Conservation (phyloP, 352 stramenopile species). For the Phytophthora pinifolia region DNA sequence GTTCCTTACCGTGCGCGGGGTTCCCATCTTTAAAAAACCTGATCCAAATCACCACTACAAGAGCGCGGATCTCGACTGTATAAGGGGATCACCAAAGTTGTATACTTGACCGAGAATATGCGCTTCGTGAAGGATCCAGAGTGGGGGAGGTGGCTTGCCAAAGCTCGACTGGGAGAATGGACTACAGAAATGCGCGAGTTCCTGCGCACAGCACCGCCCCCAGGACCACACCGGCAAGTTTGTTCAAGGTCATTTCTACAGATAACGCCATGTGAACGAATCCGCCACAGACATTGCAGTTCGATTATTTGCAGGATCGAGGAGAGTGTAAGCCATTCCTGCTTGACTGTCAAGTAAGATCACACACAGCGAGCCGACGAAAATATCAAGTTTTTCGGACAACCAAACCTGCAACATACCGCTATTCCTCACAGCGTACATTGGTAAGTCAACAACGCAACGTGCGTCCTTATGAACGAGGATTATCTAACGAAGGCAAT, state of each 20-base stretch:
- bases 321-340: too few relatives aligned
- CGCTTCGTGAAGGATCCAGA: constrained; percentile 20
- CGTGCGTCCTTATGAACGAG: too few relatives aligned
- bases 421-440: too few relatives aligned
- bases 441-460: too few relatives aligned
- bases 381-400: too few relatives aligned
- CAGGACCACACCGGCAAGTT: not conserved
- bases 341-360: too few relatives aligned
- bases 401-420: too few relatives aligned
- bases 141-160: constrained; percentile 19
- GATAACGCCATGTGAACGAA: constrained; percentile 13
- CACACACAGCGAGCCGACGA: not conserved
- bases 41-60: not conserved
- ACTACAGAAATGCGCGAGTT: not conserved
- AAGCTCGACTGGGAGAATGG: constrained; percentile 15
- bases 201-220: not conserved
- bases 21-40: constrained; percentile 7
- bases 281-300: too few relatives aligned
- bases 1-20: constrained; percentile 1
- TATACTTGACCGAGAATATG: constrained; percentile 28
- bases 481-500: too few relatives aligned
- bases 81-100: constrained; percentile 17
- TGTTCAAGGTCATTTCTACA: constrained; percentile 9
- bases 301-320: too few relatives aligned
- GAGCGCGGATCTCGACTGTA: constrained; percentile 8